phyloP scores from a whole-genome alignment of 495 filamentous ascomycete genomes.

The Immersiella caudata region DNA sequence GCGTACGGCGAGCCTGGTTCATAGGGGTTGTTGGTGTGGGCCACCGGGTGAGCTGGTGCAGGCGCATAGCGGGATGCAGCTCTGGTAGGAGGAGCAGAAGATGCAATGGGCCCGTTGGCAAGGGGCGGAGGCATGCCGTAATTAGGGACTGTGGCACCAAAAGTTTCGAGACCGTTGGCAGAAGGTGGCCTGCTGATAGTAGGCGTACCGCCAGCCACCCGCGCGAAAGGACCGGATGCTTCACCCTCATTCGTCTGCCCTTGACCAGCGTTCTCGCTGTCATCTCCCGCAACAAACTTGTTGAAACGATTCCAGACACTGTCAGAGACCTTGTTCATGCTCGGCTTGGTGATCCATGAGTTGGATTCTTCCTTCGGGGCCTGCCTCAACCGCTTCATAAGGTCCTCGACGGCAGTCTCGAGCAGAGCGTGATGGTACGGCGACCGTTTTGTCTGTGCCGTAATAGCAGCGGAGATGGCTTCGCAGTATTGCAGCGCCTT shows the following conservation, averaged over 20 bases:
- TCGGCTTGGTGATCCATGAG: constrained; percentile 88
- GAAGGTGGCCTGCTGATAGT: constrained; percentile 82
- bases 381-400: constrained; percentile 78
- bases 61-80: constrained; percentile 69
- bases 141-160: constrained; percentile 42
- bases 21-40: constrained; percentile 37
- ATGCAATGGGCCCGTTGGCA: constrained; percentile 35
- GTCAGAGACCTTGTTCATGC: constrained; percentile 89
- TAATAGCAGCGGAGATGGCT: constrained; percentile 75
- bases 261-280: constrained; percentile 62
- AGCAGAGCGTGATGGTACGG: constrained; percentile 80
- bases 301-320: constrained; percentile 89
- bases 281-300: constrained; percentile 92
- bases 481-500: constrained; percentile 94
- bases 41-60: constrained; percentile 33
- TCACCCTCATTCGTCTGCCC: constrained; percentile 60
- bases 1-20: constrained; percentile 45
- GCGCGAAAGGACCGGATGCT: constrained; percentile 78
- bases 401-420: constrained; percentile 75
- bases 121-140: constrained; percentile 37
- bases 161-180: constrained; percentile 73
- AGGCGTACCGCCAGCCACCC: constrained; percentile 75
- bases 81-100: constrained; percentile 40
- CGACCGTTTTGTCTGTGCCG: constrained; percentile 77
- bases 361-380: constrained; percentile 71